A percentile compares a stretch with the other conserved stretches of the same genome.
Conservation (phyloP, 1,139 yeast species). For the Hyphopichia fennica region DNA sequence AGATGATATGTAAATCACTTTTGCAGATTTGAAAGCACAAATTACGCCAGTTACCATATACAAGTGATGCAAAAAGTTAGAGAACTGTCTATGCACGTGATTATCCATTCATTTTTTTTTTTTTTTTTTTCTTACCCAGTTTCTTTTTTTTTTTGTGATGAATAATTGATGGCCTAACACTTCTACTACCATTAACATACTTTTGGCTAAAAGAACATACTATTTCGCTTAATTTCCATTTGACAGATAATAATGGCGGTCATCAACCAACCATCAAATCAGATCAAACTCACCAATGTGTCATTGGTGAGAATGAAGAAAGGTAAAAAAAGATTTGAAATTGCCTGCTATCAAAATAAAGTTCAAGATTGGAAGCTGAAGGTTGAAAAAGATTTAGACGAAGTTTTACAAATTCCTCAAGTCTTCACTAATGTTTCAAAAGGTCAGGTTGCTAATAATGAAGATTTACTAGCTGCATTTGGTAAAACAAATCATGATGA, state of each 20-base stretch:
- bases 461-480: conserved; percentile 73
- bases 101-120: too few species aligned
- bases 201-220: too few species aligned
- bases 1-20: too few species aligned
- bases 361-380: conserved; percentile 93
- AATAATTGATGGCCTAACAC: too few species aligned
- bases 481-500: conserved; percentile 74
- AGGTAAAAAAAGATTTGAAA: conserved; percentile 87
- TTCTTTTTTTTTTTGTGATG: too few species aligned
- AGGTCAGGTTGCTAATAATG: conserved; percentile 90
- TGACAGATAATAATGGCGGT: conserved; percentile 43
- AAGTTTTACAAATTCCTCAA: conserved; percentile 93
- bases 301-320: conserved; percentile 88
- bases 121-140: too few species aligned
- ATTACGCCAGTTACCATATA: too few species aligned
- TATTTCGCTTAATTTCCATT: too few species aligned
- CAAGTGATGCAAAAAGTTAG: too few species aligned
- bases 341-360: conserved; percentile 95
- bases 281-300: conserved; percentile 88
- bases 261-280: conserved; percentile 83
- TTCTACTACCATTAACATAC: too few species aligned
- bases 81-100: too few species aligned
- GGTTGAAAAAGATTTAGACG: conserved; percentile 91
- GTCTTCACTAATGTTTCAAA: conserved; percentile 91
- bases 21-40: too few species aligned